phyloP scores from a whole-genome alignment of 768 basidiomycete species.

The Paxillus ammoniavirescens region DNA sequence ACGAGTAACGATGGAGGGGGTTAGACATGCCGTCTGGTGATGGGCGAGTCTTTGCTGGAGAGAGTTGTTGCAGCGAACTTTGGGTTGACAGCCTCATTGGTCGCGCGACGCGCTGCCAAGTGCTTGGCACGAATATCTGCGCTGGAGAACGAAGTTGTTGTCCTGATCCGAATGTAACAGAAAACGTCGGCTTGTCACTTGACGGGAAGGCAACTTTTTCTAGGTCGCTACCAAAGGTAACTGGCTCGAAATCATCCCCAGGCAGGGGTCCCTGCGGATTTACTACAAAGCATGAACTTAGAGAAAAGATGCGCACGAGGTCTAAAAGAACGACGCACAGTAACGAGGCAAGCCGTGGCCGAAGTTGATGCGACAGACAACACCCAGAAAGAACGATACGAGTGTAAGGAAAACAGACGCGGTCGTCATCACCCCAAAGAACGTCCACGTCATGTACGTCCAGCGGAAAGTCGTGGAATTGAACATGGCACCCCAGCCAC shows the following conservation, averaged over 20 bases:
- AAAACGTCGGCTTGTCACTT: constrained; percentile 53
- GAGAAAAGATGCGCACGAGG: background rate
- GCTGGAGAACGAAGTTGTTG: constrained; percentile 34
- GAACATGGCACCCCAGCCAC: constrained; percentile 74
- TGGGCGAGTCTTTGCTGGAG: constrained; percentile 35
- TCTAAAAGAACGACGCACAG: constrained; percentile 42
- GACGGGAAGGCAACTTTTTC: constrained; percentile 69
- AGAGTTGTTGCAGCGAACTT: constrained; percentile 23
- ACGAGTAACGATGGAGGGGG: constrained; percentile 14
- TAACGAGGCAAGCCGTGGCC: constrained; percentile 70
- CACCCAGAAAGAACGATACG: constrained; percentile 55
- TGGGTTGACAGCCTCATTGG: background rate
- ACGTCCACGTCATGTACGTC: constrained; percentile 71
- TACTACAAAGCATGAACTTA: constrained; percentile 37
- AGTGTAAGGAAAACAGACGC: constrained; percentile 58
- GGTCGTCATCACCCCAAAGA: constrained; percentile 65
- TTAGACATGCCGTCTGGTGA: constrained; percentile 27
- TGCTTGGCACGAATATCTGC: constrained; percentile 36
- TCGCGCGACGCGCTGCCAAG: constrained; percentile 22
- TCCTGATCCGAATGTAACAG: constrained; percentile 35
- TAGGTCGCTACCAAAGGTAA: constrained; percentile 28
- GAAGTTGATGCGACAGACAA: constrained; percentile 72
- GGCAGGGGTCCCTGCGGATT: constrained; percentile 50
- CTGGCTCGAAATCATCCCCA: constrained; percentile 40
- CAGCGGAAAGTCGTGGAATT: constrained; percentile 69